Conservation (phyloP, 768 basidiomycete genomes). For the Collybia sordida region DNA sequence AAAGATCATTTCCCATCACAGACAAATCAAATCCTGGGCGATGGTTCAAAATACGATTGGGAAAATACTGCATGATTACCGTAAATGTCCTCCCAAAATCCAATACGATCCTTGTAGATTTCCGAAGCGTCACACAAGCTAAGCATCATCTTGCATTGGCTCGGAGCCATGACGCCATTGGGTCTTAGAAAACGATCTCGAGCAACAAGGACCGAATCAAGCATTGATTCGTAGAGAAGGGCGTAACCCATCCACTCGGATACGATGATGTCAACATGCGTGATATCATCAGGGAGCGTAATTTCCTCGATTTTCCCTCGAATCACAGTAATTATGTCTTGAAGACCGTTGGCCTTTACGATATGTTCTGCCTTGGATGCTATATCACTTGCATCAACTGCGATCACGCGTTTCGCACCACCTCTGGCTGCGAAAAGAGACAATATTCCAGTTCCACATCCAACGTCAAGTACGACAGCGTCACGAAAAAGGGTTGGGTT, state of each 20-base stretch:
- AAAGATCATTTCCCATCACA: constrained; percentile 73
- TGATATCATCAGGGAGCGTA: constrained; percentile 63
- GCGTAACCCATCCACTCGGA: constrained; percentile 99
- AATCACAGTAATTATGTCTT: constrained; percentile 80
- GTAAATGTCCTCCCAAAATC: constrained; percentile 91
- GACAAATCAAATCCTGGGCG: constrained; percentile 82
- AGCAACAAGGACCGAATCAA: constrained; percentile 90
- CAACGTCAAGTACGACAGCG: constrained; percentile 90
- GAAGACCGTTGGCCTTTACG: constrained; percentile 71
- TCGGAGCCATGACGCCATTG: constrained; percentile 86
- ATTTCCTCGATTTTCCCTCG: constrained; percentile 92
- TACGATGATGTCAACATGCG: constrained; percentile 89
- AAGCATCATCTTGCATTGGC: constrained; percentile 85
- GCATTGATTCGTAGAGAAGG: constrained; percentile 93
- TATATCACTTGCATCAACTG: constrained; percentile 88
- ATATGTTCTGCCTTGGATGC: constrained; percentile 76
- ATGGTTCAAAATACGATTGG: not conserved
- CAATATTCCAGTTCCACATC: constrained; percentile 93
- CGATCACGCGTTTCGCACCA: constrained; percentile 88
- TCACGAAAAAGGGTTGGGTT: constrained; percentile 81
- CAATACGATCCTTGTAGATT: constrained; percentile 77
- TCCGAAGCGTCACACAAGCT: constrained; percentile 76
- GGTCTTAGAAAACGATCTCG: constrained; percentile 83
- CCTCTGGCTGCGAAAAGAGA: constrained; percentile 88
- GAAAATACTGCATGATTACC: constrained; percentile 45